These are phyloP conservation scores for Biscogniauxia sp. DNA, from an alignment of 2,329 filamentous ascomycete genomes.

Conservation along the genomic window DNA sequence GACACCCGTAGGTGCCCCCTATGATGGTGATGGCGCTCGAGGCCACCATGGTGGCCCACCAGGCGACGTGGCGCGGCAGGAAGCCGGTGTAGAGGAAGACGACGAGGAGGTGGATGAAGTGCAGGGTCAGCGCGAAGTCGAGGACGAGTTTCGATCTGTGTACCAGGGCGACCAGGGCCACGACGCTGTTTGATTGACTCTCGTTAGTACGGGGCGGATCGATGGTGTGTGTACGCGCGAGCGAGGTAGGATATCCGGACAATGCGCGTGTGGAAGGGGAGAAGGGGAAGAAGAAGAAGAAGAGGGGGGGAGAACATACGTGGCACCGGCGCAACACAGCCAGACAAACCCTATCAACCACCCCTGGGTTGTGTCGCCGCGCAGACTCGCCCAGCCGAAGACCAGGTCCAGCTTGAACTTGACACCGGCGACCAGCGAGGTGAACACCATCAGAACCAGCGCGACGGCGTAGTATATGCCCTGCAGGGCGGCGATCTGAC, in stretches of 20 bases:
- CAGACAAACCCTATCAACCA: conserved; percentile 59
- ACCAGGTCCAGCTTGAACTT: conserved; percentile 53
- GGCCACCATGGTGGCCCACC: conserved; percentile 68
- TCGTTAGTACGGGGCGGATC: background rate
- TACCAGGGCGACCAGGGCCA: conserved; percentile 80
- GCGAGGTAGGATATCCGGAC: background rate
- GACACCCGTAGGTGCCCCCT: conserved; percentile 86
- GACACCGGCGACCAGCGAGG: conserved; percentile 55
- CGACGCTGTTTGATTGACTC: conserved; percentile 54
- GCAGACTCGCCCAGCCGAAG: conserved; percentile 57
- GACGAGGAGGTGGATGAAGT: conserved; percentile 76
- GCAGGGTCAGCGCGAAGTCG: conserved; percentile 89
- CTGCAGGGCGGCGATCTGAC: conserved; percentile 58
- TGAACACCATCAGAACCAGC: conserved; percentile 55
- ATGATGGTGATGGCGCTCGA: conserved; percentile 48
- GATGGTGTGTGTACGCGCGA: background rate
- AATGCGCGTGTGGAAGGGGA: background rate
- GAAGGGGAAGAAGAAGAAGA: no score
- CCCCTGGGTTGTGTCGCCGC: conserved; percentile 61
- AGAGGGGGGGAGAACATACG: conserved; percentile 46
- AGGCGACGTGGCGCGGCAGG: conserved; percentile 75
- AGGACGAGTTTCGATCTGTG: conserved; percentile 90
- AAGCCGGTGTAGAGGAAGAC: conserved; percentile 75
- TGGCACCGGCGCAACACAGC: conserved; percentile 51
- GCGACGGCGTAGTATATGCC: conserved; percentile 53